Percentiles rank a stretch among this genome's conserved stretches.
These are phyloP conservation scores for Aphanomyces stellatus DNA, from an alignment of 352 stramenopile genomes.

Conservation along the genomic window DNA sequence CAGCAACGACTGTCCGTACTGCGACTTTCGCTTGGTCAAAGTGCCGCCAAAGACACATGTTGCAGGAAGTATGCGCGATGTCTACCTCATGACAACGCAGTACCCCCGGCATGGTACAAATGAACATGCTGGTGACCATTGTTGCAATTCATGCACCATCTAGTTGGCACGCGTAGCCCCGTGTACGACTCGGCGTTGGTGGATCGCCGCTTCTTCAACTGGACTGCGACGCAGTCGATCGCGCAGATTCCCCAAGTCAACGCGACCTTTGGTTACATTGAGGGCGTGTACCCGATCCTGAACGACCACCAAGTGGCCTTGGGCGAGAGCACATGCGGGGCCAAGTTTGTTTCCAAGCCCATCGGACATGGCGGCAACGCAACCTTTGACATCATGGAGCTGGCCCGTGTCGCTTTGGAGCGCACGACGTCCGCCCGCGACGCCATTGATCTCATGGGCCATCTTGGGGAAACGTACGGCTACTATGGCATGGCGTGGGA, in stretches of 20 bases:
- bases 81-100: constrained; percentile 43
- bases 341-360: constrained; percentile 51
- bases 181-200: constrained; percentile 53
- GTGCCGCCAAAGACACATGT: constrained; percentile 53
- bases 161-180: constrained; percentile 52
- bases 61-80: constrained; percentile 35
- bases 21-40: constrained; percentile 77
- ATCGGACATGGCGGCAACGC: constrained; percentile 58
- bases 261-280: constrained; percentile 69
- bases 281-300: constrained; percentile 73
- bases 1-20: constrained; percentile 77
- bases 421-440: constrained; percentile 66
- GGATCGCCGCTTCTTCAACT: constrained; percentile 59
- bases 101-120: constrained; percentile 69
- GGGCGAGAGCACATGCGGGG: constrained; percentile 71
- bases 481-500: constrained; percentile 90
- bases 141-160: background rate
- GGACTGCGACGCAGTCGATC: constrained; percentile 45
- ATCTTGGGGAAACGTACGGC: constrained; percentile 86
- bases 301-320: constrained; percentile 79
- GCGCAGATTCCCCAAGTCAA: constrained; percentile 54
- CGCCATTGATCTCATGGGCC: constrained; percentile 87
- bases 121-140: background rate
- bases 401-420: constrained; percentile 86
- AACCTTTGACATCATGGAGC: constrained; percentile 82